These are phyloP conservation scores for Tetrahymena elliotti DNA, from an alignment of 73 alveolate genomes.

Conservation along the genomic window DNA sequence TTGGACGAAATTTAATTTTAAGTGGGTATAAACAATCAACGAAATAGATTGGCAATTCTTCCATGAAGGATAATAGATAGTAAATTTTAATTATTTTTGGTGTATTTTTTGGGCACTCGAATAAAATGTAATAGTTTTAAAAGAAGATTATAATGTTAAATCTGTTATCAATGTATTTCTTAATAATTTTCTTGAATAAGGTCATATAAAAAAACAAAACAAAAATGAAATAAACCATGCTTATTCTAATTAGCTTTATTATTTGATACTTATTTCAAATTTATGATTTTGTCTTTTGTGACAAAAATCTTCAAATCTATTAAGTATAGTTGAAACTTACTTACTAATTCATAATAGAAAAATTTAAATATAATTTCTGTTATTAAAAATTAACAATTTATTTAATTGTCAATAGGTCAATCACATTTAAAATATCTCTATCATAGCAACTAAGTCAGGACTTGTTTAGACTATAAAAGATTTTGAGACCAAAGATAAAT, in stretches of 20 bases:
- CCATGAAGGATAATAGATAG: constrained; percentile 27
- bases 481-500: constrained; percentile 22
- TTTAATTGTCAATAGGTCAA: neutral
- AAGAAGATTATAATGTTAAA: too few relatives aligned
- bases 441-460: constrained; percentile 18
- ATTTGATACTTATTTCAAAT: neutral
- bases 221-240: too few relatives aligned
- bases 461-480: constrained; percentile 32
- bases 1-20: constrained; percentile 28
- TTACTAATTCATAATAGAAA: neutral
- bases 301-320: neutral
- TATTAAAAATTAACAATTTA: too few relatives aligned
- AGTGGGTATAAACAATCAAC: constrained; percentile 38
- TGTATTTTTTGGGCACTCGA: neutral
- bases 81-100: neutral
- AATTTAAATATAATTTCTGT: neutral
- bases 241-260: neutral
- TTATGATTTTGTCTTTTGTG: neutral
- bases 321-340: neutral
- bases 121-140: neutral
- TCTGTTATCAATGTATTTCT: too few relatives aligned
- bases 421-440: constrained; percentile 28
- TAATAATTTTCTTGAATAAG: too few relatives aligned
- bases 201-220: too few relatives aligned
- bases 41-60: constrained; percentile 29